Evolutionary conservation across 305 asterid genomes (phyloP), one percentile per base, ranked within the genome.

Genomic region (Fraxinus baroniana): DNA sequence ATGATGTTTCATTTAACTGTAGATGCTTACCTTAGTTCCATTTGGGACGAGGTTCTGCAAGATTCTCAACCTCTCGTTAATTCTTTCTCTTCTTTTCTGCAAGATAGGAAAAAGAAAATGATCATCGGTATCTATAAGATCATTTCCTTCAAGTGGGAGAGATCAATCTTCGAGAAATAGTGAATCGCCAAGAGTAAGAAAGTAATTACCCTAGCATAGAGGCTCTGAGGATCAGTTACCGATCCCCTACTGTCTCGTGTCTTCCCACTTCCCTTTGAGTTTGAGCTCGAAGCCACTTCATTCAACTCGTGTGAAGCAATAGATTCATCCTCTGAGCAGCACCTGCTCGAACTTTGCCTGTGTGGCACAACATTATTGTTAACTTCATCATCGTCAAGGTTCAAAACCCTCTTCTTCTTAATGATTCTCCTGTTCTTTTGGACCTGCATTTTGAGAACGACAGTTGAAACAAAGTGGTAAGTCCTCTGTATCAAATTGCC

Each of bases 261-360:
- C 74, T 87, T 77, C 30, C 76, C 84, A 77, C 77, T 84, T 35
- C 76, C 86, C 81, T 80, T 83, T 5, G 87, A 81, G 78, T 79
- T 68, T 3, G 91, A 86, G 24, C 81, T 71, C 26, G 87, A 86
- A 41, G 68, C 46, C 68, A 37, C 78, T 78, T 85, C 88, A 18
- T 87, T 84, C 36, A 78, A 1, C 66, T 89, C 91, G 17, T 81
- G 85, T 46, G 90, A 86, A 60, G 79, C 92, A 74, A 81, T 82
- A 0, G 94, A 89, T 13, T 92, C 91, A 49, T 90, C 90, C 62
- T 92, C 93, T 3, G 92, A 90, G 76, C 82, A 85, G 78, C 82
- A 82, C 49, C 77, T 64, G 57, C 91, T 85, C 12, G 90, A 90
- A 85, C 82, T 84, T 72, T 84, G 89, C 80, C 82, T 73, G 3